These are phyloP conservation scores for Aechmea fasciata DNA, from an alignment of 176 grass and related monocot genomes.

Conservation along the genomic window DNA sequence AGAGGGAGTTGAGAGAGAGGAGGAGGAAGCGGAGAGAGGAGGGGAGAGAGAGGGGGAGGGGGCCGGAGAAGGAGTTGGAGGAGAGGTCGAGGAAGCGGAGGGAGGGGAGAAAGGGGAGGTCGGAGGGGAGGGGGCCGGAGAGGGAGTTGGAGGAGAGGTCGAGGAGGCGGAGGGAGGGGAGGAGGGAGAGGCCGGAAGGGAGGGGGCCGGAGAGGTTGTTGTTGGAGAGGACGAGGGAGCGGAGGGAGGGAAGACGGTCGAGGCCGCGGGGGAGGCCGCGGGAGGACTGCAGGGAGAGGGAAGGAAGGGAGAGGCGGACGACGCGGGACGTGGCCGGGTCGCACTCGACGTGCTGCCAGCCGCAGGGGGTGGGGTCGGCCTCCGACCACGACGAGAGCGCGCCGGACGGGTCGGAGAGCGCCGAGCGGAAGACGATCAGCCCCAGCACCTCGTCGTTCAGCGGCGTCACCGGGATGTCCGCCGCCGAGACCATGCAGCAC, in stretches of 20 bases:
- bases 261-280: conserved; percentile 58
- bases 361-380: conserved; percentile 64
- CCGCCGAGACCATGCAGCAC: too few relatives aligned
- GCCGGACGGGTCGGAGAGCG: conserved; percentile 39
- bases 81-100: conserved; percentile 64
- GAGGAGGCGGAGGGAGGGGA: conserved; percentile 44
- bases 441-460: conserved; percentile 89
- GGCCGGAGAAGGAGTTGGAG: conserved; percentile 59
- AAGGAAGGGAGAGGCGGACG: conserved; percentile 48
- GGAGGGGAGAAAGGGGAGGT: conserved; percentile 31
- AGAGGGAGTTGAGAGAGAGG: conserved; percentile 57
- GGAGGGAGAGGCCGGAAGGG: conserved; percentile 56
- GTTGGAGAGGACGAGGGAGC: conserved; percentile 46
- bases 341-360: conserved; percentile 69
- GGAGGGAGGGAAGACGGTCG: conserved; percentile 59
- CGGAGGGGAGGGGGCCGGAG: conserved; percentile 63
- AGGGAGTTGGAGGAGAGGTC: conserved; percentile 79
- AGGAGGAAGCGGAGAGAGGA: conserved; percentile 53
- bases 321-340: conserved; percentile 74
- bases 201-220: conserved; percentile 80
- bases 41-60: conserved; percentile 31
- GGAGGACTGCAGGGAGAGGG: conserved; percentile 45
- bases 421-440: conserved; percentile 63
- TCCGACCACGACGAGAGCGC: conserved; percentile 69
- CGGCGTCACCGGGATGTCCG: conserved; percentile 51